Evolutionary conservation across 768 basidiomycete genomes (phyloP).

Genomic region (Lactarius hatsudake): DNA sequence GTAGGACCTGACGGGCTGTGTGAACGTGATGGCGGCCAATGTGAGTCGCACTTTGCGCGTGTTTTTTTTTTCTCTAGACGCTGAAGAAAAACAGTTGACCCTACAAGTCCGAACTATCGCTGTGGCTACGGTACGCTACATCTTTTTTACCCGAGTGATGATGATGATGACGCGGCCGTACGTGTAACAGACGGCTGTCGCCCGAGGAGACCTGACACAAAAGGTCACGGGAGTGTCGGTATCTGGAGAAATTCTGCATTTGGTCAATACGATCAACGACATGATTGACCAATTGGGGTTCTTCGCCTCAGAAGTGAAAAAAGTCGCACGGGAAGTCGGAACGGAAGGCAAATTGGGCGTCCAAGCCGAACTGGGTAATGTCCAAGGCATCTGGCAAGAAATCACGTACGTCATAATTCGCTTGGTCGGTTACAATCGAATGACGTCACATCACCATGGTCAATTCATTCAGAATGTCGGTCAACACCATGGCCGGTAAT

Average conservation of each 20-base stretch:
- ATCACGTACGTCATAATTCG: slow-evolving; percentile 70
- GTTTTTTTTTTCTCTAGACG: slow-evolving; percentile 12
- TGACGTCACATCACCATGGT: slow-evolving; percentile 15
- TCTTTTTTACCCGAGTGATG: slow-evolving; percentile 2
- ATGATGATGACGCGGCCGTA: background rate
- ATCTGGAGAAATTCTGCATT: slow-evolving; percentile 91
- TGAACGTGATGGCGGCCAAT: slow-evolving; percentile 94
- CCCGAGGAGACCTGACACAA: slow-evolving; percentile 87
- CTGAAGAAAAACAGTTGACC: slow-evolving; percentile 56
- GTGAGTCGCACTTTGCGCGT: slow-evolving; percentile 41
- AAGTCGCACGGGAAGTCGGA: slow-evolving; percentile 95
- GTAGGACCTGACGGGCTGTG: slow-evolving; percentile 87
- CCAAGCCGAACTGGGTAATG: slow-evolving; percentile 93
- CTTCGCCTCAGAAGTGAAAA: slow-evolving; percentile 82
- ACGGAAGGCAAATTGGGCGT: slow-evolving; percentile 99
- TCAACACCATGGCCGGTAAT: slow-evolving; percentile 97
- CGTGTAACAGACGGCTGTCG: slow-evolving; percentile 72
- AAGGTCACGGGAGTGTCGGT: slow-evolving; percentile 93
- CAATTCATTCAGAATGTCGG: slow-evolving; percentile 62
- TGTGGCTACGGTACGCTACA: slow-evolving; percentile 71
- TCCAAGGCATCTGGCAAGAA: slow-evolving; percentile 98
- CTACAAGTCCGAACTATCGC: slow-evolving; percentile 93
- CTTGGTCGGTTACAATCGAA: slow-evolving; percentile 16
- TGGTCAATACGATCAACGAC: slow-evolving; percentile 97
- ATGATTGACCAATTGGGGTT: slow-evolving; percentile 69